These are phyloP conservation scores for Pythium aphanidermatum DNA, from an alignment of 352 stramenopile genomes.

Conservation along the genomic window DNA sequence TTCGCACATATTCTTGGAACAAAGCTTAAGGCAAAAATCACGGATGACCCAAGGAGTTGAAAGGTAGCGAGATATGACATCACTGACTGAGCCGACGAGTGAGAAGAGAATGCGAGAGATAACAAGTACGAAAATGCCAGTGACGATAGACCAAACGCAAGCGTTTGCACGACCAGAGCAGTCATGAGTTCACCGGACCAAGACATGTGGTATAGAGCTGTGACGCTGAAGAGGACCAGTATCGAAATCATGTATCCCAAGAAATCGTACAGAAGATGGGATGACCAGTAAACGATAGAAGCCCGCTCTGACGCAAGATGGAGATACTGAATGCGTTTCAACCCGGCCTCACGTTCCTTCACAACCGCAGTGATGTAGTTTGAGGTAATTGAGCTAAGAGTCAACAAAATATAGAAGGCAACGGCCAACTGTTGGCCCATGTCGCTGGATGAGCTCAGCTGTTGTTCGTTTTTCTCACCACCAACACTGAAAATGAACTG, in stretches of 20 bases:
- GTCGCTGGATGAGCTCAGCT: slow-evolving; percentile 17
- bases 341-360: slow-evolving; percentile 58
- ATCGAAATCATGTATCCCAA: slow-evolving; percentile 30
- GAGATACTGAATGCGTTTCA: slow-evolving; percentile 71
- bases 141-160: slow-evolving; percentile 50
- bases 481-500: background rate
- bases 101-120: slow-evolving; percentile 64
- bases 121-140: slow-evolving; percentile 62
- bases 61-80: slow-evolving; percentile 69
- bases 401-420: slow-evolving; percentile 78
- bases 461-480: slow-evolving; percentile 8
- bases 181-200: slow-evolving; percentile 31
- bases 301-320: slow-evolving; percentile 44
- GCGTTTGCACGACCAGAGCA: slow-evolving; percentile 15
- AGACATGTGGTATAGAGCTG: slow-evolving; percentile 1
- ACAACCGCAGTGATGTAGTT: slow-evolving; percentile 61
- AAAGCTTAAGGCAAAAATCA: slow-evolving; percentile 44
- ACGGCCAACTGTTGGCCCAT: slow-evolving; percentile 86
- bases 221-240: slow-evolving; percentile 26
- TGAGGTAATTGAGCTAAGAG: slow-evolving; percentile 52
- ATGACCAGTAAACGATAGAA: slow-evolving; percentile 61
- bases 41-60: slow-evolving; percentile 48
- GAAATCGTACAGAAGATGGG: slow-evolving; percentile 66
- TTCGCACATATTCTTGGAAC: slow-evolving; percentile 45
- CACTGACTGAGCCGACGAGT: slow-evolving; percentile 74